Evolutionary conservation across 306 rosid species (phyloP).

Genomic region (Fagus sylvatica): DNA sequence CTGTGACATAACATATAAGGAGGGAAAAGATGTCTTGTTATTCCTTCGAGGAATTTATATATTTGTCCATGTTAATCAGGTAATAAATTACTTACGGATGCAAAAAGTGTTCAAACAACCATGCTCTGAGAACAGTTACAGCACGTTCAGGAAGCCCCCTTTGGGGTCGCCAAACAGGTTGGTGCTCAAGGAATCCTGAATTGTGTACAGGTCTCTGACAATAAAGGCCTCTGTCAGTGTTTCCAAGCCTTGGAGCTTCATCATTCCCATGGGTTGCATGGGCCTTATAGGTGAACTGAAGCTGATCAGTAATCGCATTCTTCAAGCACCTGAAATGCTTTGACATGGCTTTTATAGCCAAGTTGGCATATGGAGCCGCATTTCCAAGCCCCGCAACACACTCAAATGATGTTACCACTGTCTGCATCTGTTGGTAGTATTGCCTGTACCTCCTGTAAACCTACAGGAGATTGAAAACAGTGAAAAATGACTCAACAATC

Average conservation of each 20-base stretch:
- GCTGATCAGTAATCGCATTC: slow-evolving; percentile 70
- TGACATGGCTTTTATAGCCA: slow-evolving; percentile 80
- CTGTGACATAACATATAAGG: slow-evolving; percentile 33
- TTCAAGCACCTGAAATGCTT: slow-evolving; percentile 76
- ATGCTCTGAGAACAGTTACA: slow-evolving; percentile 73
- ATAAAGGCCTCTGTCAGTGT: slow-evolving; percentile 36
- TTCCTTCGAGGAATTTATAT: background rate
- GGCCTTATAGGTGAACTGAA: slow-evolving; percentile 53
- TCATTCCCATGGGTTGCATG: slow-evolving; percentile 39
- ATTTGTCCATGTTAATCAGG: background rate
- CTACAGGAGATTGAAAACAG: slow-evolving; percentile 37
- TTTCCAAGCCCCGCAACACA: slow-evolving; percentile 76
- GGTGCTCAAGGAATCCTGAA: slow-evolving; percentile 60
- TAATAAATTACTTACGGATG: slow-evolving; percentile 71
- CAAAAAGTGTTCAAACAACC: slow-evolving; percentile 88
- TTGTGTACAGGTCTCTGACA: slow-evolving; percentile 43
- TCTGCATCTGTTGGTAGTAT: slow-evolving; percentile 79
- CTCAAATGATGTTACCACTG: slow-evolving; percentile 73
- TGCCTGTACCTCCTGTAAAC: slow-evolving; percentile 81
- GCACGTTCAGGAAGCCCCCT: slow-evolving; percentile 92
- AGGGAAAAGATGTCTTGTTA: background rate
- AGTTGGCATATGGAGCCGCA: slow-evolving; percentile 78
- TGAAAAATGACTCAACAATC: background rate
- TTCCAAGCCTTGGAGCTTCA: slow-evolving; percentile 42
- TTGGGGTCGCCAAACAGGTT: slow-evolving; percentile 91